phyloP scores from a whole-genome alignment of 176 grass and related monocot genomes.

The Oryza glumipatula region DNA sequence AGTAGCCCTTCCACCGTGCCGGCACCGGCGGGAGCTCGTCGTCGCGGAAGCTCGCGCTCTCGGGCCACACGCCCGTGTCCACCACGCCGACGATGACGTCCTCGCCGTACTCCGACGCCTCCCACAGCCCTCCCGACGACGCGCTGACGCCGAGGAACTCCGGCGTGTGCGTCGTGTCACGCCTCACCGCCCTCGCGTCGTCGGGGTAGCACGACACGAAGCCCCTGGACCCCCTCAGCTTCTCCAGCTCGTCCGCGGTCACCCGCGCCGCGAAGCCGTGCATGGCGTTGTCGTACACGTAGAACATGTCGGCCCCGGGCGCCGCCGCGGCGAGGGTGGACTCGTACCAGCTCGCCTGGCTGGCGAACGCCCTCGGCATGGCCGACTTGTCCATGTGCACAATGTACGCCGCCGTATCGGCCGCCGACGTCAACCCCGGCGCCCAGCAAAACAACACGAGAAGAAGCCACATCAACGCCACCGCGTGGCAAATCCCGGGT shows the following conservation, averaged over 20 bases:
- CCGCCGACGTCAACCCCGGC: not conserved
- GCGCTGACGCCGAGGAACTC: constrained; percentile 67
- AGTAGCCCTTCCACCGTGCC: constrained; percentile 63
- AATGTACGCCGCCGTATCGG: constrained; percentile 53
- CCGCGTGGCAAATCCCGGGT: not conserved
- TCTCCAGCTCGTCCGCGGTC: constrained; percentile 30
- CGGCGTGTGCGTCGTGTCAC: constrained; percentile 80
- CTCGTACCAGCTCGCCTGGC: constrained; percentile 62
- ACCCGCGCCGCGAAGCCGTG: constrained; percentile 71
- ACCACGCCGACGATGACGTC: constrained; percentile 82
- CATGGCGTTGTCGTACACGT: constrained; percentile 70
- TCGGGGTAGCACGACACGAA: constrained; percentile 72
- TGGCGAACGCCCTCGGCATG: constrained; percentile 65
- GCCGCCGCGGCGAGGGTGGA: constrained; percentile 50
- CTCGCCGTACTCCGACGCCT: constrained; percentile 44
- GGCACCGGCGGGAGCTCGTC: constrained; percentile 55
- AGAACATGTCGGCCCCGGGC: constrained; percentile 36
- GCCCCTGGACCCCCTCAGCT: constrained; percentile 48
- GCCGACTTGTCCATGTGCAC: constrained; percentile 87
- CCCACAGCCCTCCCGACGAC: constrained; percentile 35
- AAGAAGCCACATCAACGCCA: not conserved
- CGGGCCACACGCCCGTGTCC: constrained; percentile 76
- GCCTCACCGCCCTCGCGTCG: constrained; percentile 45
- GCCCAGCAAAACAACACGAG: not conserved
- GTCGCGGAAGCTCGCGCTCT: constrained; percentile 84